phyloP scores from a whole-genome alignment of 1,284 basidiomycete species.

The Cutaneotrichosporon arboriforme region DNA sequence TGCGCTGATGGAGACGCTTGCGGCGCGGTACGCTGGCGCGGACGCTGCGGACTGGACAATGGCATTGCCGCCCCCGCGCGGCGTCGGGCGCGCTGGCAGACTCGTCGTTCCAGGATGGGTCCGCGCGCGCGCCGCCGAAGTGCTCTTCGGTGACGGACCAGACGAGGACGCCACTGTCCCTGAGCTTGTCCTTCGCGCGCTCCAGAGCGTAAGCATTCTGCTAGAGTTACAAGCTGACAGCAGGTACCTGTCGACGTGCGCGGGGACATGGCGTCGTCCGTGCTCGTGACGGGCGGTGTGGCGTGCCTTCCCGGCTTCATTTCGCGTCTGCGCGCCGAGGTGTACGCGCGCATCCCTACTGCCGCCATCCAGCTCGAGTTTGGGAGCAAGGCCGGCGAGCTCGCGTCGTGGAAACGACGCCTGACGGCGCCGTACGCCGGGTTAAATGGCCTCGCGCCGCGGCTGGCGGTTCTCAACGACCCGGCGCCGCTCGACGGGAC shows the following conservation, averaged over 20 bases:
- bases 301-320: constrained; percentile 89
- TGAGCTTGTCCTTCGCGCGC: constrained; percentile 68
- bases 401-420: constrained; percentile 21
- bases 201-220: constrained; percentile 68
- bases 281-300: constrained; percentile 82
- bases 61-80: constrained; percentile 7
- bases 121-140: constrained; percentile 80
- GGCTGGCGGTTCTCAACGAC: constrained; percentile 77
- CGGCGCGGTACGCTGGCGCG: constrained; percentile 16
- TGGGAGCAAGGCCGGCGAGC: constrained; percentile 13
- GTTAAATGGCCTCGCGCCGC: constrained; percentile 62
- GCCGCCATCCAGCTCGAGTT: constrained; percentile 7
- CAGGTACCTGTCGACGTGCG: constrained; percentile 86
- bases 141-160: constrained; percentile 67
- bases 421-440: constrained; percentile 65
- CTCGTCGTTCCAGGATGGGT: constrained; percentile 91
- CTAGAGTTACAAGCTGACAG: neutral
- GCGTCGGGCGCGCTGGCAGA: constrained; percentile 1
- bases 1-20: constrained; percentile 10
- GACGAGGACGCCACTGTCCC: constrained; percentile 80
- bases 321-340: constrained; percentile 69
- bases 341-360: constrained; percentile 58
- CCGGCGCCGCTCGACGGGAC: constrained; percentile 50
- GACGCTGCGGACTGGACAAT: constrained; percentile 24
- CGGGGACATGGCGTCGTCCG: constrained; percentile 67